Evolutionary conservation across 192 early-diverging fungal species (phyloP).

Genomic region (Coemansia sp.): DNA sequence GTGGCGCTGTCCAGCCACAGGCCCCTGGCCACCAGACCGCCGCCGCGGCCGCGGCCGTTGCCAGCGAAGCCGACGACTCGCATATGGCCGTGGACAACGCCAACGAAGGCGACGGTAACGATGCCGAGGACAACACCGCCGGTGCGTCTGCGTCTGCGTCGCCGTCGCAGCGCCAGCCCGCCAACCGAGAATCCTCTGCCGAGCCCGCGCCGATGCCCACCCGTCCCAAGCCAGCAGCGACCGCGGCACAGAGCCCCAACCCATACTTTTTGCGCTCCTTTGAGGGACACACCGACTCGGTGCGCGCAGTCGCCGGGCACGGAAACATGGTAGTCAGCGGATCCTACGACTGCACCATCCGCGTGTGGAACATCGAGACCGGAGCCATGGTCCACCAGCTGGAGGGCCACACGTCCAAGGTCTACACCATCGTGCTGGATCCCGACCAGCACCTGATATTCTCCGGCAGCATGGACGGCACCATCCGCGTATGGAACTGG

Average conservation of each 20-base stretch:
- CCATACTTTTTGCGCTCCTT: slow-evolving; percentile 84
- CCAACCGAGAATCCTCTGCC: not conserved
- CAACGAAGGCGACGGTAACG: not conserved
- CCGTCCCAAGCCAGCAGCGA: not conserved
- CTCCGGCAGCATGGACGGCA: slow-evolving; percentile 93
- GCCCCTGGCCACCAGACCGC: not conserved
- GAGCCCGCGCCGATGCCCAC: not conserved
- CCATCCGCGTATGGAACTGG: slow-evolving; percentile 91
- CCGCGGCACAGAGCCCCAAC: slow-evolving; percentile 41
- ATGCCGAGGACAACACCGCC: not conserved
- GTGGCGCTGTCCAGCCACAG: not conserved
- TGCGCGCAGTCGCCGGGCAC: slow-evolving; percentile 89
- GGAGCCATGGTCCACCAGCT: slow-evolving; percentile 72
- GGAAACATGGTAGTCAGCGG: slow-evolving; percentile 89
- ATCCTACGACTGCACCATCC: slow-evolving; percentile 87
- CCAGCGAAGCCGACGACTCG: slow-evolving; percentile 6
- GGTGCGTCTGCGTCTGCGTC: not conserved
- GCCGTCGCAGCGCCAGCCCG: not conserved
- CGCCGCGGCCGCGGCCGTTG: not conserved
- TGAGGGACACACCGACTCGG: slow-evolving; percentile 85
- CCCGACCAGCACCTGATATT: slow-evolving; percentile 82
- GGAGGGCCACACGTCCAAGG: slow-evolving; percentile 89
- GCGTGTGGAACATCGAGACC: slow-evolving; percentile 85
- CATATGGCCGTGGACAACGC: not conserved
- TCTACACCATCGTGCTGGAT: slow-evolving; percentile 92